Base-by-base conservation (phyloP, 345 rosid species). In the Carallia pectinifolia region DNA sequence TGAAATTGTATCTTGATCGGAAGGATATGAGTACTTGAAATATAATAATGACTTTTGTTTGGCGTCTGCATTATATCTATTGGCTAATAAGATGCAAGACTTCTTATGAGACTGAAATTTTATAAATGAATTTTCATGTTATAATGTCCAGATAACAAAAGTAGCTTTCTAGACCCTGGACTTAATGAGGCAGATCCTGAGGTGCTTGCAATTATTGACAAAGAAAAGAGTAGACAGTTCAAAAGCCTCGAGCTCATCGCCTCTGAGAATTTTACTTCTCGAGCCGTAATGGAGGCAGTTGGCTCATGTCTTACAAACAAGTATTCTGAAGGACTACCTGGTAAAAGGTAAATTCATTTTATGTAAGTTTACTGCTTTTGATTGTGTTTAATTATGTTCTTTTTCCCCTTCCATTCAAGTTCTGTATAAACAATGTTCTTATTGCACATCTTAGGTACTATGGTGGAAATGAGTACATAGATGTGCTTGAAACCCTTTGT, bases 291-390 rank as follows among this genome's bases (percentile, higher is more conserved):
- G 97, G 96, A 91, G 80, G 94, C 97, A 17, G 91, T 89, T 79
- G 97, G 98, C 7, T 94, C 98, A 44, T 91, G 98, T 79, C 89
- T 91, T 66, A 91, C 93, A 65, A 91, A 91, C 81, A 94, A 94
- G 85, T 90, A 88, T 68, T 94, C 98, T 64, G 93, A 94, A 83
- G 98, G 98, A 60, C 71, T 94, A 3, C 98, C 96, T 63, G 97
- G 96, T 58, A 94, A 91, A 86, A 89, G 98, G 97, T 87, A 82
- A 81, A 67, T 1, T 6, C 52, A 37, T 66, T 7, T 39, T 27
- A 10, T 13, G 17, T 67, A 23, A 6, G 71, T 65, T 66, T 36
- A 16, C 19, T 61, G 37, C 19, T 44, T 59, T 66, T 66, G 17
- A 37, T 74, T 53, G 52, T 58, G 59, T 34, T 68, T 17, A 44